Percentiles rank a stretch among this genome's conserved stretches.
phyloP scores from a whole-genome alignment of 257 asterid species.

The Nicotiana obtusifolia region DNA sequence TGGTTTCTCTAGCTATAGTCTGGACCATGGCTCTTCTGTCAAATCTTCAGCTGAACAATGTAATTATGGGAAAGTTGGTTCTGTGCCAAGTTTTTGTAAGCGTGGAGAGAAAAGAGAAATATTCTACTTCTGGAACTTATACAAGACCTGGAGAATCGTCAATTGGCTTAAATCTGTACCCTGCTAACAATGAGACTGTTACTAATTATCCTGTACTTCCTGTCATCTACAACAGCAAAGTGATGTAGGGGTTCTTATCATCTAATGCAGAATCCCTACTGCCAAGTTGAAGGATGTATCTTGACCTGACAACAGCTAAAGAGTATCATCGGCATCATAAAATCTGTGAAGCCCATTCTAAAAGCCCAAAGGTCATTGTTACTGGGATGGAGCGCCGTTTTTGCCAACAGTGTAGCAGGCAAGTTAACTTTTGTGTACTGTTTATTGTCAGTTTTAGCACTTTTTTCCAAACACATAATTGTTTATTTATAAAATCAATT shows the following conservation, averaged over 20 bases:
- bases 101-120: not conserved
- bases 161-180: conserved; percentile 29
- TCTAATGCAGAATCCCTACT: conserved; percentile 43
- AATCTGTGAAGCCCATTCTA: conserved; percentile 64
- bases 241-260: conserved; percentile 31
- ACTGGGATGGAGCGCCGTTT: conserved; percentile 63
- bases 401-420: conserved; percentile 93
- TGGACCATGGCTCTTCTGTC: not conserved
- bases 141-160: conserved; percentile 19
- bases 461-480: too few species aligned
- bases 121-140: conserved; percentile 7
- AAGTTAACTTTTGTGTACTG: not conserved
- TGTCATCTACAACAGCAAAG: conserved; percentile 19
- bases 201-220: conserved; percentile 12
- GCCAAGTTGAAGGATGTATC: conserved; percentile 78
- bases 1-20: not conserved
- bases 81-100: too few species aligned
- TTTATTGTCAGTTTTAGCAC: too few species aligned
- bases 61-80: not conserved
- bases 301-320: conserved; percentile 56
- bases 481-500: not conserved
- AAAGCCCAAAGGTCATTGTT: conserved; percentile 52
- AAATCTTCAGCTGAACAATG: not conserved
- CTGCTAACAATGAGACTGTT: not conserved
- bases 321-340: conserved; percentile 63